Percentiles rank a stretch among this genome's conserved stretches.
These are phyloP conservation scores for Vanrija pseudolonga DNA, from an alignment of 1,284 basidiomycete genomes.

Conservation along the genomic window DNA sequence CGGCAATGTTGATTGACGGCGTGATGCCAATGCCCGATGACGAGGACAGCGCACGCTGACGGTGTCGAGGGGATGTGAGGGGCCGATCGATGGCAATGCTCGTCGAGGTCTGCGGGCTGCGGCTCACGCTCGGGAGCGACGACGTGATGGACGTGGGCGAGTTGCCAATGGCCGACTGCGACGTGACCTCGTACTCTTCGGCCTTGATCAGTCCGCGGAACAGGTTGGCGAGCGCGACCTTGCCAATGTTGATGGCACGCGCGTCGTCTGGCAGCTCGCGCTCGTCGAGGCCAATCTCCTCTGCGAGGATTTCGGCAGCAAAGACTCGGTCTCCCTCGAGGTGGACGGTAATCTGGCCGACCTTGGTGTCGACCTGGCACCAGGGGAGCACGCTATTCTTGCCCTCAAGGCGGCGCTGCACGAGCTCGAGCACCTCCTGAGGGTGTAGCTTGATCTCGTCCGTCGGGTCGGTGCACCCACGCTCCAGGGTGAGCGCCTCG, in stretches of 20 bases:
- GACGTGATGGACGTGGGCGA: conserved; percentile 19
- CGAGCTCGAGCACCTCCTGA: conserved; percentile 74
- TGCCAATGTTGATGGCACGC: conserved; percentile 47
- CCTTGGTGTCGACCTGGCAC: conserved; percentile 85
- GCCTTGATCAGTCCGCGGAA: conserved; percentile 47
- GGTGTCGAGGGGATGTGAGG: conserved; percentile 24
- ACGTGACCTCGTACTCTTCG: conserved; percentile 38
- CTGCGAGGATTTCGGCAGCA: conserved; percentile 90
- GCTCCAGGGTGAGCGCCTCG: conserved; percentile 51
- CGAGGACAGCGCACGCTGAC: conserved; percentile 26
- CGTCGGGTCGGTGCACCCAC: conserved; percentile 22
- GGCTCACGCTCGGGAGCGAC: conserved; percentile 27
- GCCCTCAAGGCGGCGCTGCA: conserved; percentile 84
- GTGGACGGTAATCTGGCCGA: conserved; percentile 83
- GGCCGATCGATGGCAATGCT: conserved; percentile 39
- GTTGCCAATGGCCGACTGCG: neutral
- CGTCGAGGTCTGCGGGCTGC: conserved; percentile 28
- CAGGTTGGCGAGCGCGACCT: conserved; percentile 47
- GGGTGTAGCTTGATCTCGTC: conserved; percentile 48
- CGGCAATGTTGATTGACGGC: conserved; percentile 54
- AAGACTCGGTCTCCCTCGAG: conserved; percentile 76
- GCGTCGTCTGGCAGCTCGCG: conserved; percentile 64
- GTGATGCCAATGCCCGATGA: conserved; percentile 13
- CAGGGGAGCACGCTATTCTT: conserved; percentile 80
- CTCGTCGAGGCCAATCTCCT: conserved; percentile 70